phyloP scores from a whole-genome alignment of 495 filamentous ascomycete genomes.

The Astrothelium subdiscretum region DNA sequence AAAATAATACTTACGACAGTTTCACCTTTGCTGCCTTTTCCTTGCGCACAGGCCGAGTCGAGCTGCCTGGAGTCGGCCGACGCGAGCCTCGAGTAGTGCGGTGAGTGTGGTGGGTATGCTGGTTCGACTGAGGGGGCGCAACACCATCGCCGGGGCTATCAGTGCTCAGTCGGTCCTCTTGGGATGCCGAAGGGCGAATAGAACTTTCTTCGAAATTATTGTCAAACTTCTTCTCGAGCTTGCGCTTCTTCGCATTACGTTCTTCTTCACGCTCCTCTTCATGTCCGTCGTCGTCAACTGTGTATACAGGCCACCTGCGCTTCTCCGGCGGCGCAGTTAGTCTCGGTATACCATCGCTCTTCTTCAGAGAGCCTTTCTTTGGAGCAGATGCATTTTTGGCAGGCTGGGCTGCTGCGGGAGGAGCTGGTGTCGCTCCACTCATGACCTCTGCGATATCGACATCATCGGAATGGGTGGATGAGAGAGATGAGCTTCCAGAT shows the following conservation, averaged over 20 bases:
- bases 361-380: not conserved
- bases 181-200: not conserved
- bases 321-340: conserved; percentile 6
- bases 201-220: conserved; percentile 1
- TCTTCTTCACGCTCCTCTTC: conserved; percentile 10
- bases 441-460: not conserved
- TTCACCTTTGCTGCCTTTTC: conserved; percentile 50
- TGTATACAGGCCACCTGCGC: conserved; percentile 12
- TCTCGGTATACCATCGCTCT: not conserved
- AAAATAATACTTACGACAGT: conserved; percentile 49
- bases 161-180: not conserved
- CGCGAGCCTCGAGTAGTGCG: conserved; percentile 6
- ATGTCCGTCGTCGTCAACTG: conserved; percentile 10
- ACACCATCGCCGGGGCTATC: not conserved
- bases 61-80: conserved; percentile 13
- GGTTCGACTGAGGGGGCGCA: too few relatives aligned
- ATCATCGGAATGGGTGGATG: not conserved
- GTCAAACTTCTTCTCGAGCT: conserved; percentile 15
- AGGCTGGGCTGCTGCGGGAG: not conserved
- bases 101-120: too few relatives aligned
- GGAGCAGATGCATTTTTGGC: conserved; percentile 6
- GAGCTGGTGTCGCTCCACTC: not conserved
- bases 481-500: not conserved
- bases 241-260: conserved; percentile 17
- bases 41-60: conserved; percentile 28